Evolutionary conservation across 2,329 filamentous ascomycete genomes (phyloP).

Genomic region (Cyanodermella asteris): DNA sequence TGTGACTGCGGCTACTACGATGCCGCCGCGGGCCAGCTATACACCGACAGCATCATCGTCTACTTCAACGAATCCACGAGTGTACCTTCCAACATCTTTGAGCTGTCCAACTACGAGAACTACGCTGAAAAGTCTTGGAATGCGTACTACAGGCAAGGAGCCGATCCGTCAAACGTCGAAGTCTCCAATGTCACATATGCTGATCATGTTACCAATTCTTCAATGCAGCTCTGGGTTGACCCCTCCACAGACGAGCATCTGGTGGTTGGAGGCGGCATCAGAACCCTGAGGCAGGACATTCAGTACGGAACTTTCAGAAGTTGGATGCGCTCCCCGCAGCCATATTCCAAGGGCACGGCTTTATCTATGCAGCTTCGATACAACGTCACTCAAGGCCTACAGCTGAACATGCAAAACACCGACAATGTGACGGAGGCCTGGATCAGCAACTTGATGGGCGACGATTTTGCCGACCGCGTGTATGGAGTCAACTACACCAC

Average conservation of each 20-base stretch:
- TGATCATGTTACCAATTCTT: conserved; percentile 7
- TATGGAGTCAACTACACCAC: conserved; percentile 18
- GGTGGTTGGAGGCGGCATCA: conserved; percentile 22
- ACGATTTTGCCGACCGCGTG: conserved; percentile 16
- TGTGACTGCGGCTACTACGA: conserved; percentile 28
- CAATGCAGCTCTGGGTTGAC: conserved; percentile 15
- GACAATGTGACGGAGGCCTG: conserved; percentile 17
- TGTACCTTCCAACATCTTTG: conserved; percentile 15
- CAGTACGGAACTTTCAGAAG: conserved; percentile 25
- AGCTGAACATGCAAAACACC: conserved; percentile 25
- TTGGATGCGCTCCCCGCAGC: conserved; percentile 19
- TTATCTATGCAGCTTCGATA: conserved; percentile 24
- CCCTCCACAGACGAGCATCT: conserved; percentile 16
- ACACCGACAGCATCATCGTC: conserved; percentile 25
- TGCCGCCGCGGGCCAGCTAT: conserved; percentile 15
- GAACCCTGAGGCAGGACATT: conserved; percentile 23
- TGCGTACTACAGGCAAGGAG: conserved; percentile 21
- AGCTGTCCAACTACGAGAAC: conserved; percentile 19
- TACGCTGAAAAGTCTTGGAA: conserved; percentile 26
- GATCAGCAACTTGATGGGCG: conserved; percentile 17
- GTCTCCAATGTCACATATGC: conserved; percentile 11
- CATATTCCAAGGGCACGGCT: conserved; percentile 16
- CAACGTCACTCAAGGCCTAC: conserved; percentile 21
- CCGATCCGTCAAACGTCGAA: conserved; percentile 18
- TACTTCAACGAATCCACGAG: conserved; percentile 28